Evolutionary conservation across 305 asterid genomes (phyloP).

Genomic region (Fraxinus baroniana): DNA sequence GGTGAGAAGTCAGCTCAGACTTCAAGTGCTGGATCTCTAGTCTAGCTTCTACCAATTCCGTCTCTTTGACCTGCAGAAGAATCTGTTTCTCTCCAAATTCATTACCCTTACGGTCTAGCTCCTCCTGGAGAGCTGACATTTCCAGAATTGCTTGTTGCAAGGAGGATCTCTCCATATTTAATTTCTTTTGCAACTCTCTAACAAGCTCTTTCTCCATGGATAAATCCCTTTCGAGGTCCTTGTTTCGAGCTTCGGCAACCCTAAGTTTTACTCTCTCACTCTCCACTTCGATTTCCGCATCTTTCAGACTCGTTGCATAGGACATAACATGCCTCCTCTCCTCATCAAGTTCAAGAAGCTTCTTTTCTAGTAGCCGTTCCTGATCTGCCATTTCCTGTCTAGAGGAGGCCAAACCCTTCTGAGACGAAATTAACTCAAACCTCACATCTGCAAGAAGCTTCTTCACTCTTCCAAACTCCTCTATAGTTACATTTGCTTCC

Average conservation of each 20-base stretch:
- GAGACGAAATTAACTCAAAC: slow-evolving; percentile 67
- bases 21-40: slow-evolving; percentile 61
- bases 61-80: slow-evolving; percentile 61
- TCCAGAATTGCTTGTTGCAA: slow-evolving; percentile 49
- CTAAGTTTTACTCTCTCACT: slow-evolving; percentile 60
- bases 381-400: slow-evolving; percentile 53
- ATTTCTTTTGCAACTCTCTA: slow-evolving; percentile 47
- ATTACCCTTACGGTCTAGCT: slow-evolving; percentile 46
- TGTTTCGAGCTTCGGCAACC: slow-evolving; percentile 62
- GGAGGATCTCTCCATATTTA: slow-evolving; percentile 49
- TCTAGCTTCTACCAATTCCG: slow-evolving; percentile 74
- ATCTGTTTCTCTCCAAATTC: slow-evolving; percentile 54
- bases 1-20: slow-evolving; percentile 62
- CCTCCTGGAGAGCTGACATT: slow-evolving; percentile 46
- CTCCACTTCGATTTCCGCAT: slow-evolving; percentile 68
- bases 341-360: slow-evolving; percentile 62
- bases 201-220: slow-evolving; percentile 62
- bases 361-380: slow-evolving; percentile 53
- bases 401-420: slow-evolving; percentile 56
- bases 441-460: slow-evolving; percentile 68
- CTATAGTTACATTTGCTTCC: slow-evolving; percentile 51
- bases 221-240: slow-evolving; percentile 62
- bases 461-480: slow-evolving; percentile 67
- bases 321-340: slow-evolving; percentile 52
- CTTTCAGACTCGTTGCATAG: slow-evolving; percentile 54